phyloP scores from a whole-genome alignment of 2,329 filamentous ascomycete species.

The Aspergillus pseudonomiae region DNA sequence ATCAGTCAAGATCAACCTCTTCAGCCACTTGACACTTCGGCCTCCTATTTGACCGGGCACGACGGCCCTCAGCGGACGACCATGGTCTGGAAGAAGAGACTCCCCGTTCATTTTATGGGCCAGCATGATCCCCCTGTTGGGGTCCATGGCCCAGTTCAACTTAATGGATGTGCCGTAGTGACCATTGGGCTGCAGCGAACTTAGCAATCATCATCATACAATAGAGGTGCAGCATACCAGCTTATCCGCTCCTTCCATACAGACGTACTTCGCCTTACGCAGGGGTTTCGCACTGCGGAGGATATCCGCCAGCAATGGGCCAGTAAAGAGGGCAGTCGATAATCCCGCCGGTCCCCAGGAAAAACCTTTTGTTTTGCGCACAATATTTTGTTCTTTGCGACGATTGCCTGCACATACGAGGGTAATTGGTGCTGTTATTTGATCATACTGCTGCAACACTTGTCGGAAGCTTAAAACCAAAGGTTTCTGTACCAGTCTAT shows the following conservation, averaged over 20 bases:
- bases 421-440: conserved; percentile 83
- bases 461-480: conserved; percentile 72
- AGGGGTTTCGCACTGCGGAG: conserved; percentile 68
- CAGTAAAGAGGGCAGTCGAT: conserved; percentile 86
- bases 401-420: conserved; percentile 91
- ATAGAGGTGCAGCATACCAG: conserved; percentile 50
- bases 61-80: conserved; percentile 77
- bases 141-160: conserved; percentile 84
- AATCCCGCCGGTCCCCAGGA: conserved; percentile 89
- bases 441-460: conserved; percentile 73
- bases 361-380: conserved; percentile 89
- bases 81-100: conserved; percentile 77
- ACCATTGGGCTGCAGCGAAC: conserved; percentile 68
- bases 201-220: conserved; percentile 6
- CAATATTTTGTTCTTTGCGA: conserved; percentile 88
- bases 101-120: conserved; percentile 92
- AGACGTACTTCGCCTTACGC: conserved; percentile 76
- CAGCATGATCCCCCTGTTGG: conserved; percentile 80
- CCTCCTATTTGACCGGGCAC: conserved; percentile 92
- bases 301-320: conserved; percentile 73
- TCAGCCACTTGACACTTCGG: conserved; percentile 91
- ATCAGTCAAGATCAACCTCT: conserved; percentile 75
- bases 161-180: conserved; percentile 87
- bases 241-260: conserved; percentile 88
- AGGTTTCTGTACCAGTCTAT: conserved; percentile 73